Evolutionary conservation across 768 basidiomycete genomes (phyloP).

Genomic region (Rhodotorula graminis): DNA sequence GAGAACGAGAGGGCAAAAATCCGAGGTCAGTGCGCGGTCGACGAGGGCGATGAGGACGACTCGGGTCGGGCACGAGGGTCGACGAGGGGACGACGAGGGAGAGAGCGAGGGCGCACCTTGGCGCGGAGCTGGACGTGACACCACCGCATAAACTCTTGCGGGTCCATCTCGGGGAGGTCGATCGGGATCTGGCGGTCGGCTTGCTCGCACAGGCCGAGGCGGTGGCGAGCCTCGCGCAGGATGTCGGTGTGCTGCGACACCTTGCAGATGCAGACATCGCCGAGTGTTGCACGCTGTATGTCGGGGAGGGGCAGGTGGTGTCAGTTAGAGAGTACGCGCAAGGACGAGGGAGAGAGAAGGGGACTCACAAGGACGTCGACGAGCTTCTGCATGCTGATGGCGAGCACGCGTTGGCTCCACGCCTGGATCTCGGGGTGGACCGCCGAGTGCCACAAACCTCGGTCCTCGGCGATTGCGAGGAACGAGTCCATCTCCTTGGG

Average conservation of each 20-base stretch:
- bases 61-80: too few species aligned
- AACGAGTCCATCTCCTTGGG: conserved; percentile 34
- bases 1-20: neutral
- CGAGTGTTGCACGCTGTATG: conserved; percentile 26
- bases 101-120: conserved; percentile 5
- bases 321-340: too few species aligned
- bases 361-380: conserved; percentile 34
- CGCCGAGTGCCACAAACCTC: conserved; percentile 21
- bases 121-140: conserved; percentile 26
- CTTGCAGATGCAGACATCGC: conserved; percentile 35
- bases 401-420: conserved; percentile 31
- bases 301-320: neutral
- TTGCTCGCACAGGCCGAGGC: conserved; percentile 34
- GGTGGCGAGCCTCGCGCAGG: conserved; percentile 25
- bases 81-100: too few species aligned
- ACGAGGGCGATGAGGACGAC: too few species aligned
- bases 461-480: conserved; percentile 19
- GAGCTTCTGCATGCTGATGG: conserved; percentile 34
- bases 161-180: conserved; percentile 36
- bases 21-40: neutral
- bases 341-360: neutral
- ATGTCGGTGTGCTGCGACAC: conserved; percentile 33
- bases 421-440: conserved; percentile 31
- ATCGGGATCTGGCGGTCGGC: conserved; percentile 37
- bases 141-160: conserved; percentile 26